Evolutionary conservation across 768 basidiomycete species (phyloP), one percentile per base, ranked within the genome.

Genomic region (Phaeotremella skinneri): DNA sequence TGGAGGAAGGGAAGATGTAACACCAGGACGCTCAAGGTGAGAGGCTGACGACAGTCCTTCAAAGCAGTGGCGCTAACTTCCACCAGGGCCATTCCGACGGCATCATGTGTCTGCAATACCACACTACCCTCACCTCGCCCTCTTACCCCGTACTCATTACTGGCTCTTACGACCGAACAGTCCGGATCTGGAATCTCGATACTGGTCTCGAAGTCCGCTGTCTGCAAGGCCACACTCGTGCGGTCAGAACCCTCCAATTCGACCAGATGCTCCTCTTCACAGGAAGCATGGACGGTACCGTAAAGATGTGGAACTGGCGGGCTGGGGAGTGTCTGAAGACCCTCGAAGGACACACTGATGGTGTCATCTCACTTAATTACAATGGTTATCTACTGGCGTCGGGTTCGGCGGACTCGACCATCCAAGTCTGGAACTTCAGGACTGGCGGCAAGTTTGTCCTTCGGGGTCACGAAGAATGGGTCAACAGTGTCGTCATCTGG

Each of bases 71-170:
- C 7, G 50, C 56, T 57, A 32, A 54, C 52, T 23, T 25, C 42
- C 29, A 3, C 5, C 52, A 73, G 75, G 96, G 96, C 4, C 96
- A 99, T 78, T 87, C 90, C 5, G 90, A 98, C 69, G 90, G 92
- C 61, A 85, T 99, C 69, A 93, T 97, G 89, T 98, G 94, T 75
- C 83, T 99, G 3, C 96, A 99, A 72, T 93, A 92, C 75, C 86
- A 82, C 73, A 94, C 69, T 14, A 56, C 72, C 3, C 66, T 70
- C 74, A 88, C 90, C 6, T 81, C 85, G 6, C 96, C 92, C 70
- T 71, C 75, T 9, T 76, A 76, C 62, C 92, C 94, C 4, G 85
- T 99, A 62, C 86, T 99, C 54, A 92, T 99, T 81, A 94, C 96
- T 1, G 96, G 96, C 26, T 96, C 92, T 1, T 98, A 96, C 78